phyloP scores from a whole-genome alignment of 163 green algal genomes.

The Chloromonas sp. region DNA sequence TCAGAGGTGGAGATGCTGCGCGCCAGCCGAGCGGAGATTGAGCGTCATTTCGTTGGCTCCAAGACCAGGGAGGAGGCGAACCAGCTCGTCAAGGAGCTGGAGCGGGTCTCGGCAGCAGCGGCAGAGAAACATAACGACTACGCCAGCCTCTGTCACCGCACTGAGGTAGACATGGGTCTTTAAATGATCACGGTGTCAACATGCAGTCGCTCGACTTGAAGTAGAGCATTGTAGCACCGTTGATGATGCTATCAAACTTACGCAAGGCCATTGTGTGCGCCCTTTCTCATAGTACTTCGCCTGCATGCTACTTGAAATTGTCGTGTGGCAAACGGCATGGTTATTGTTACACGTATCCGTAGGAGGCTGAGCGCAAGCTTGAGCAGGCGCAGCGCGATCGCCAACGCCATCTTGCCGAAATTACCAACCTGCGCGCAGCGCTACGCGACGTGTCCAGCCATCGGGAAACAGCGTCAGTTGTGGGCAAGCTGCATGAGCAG shows the following conservation, averaged over 20 bases:
- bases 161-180: slow-evolving; percentile 12
- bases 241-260: no score
- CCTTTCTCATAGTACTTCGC: no score
- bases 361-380: slow-evolving; percentile 42
- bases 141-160: slow-evolving; percentile 17
- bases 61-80: slow-evolving; percentile 40
- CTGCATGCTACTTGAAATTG: no score
- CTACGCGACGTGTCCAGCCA: slow-evolving; percentile 35
- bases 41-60: slow-evolving; percentile 34
- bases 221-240: no score
- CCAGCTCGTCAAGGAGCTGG: slow-evolving; percentile 33
- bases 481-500: slow-evolving; percentile 46
- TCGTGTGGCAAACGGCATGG: no score
- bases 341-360: neutral
- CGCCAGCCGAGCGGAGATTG: slow-evolving; percentile 20
- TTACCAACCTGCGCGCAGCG: slow-evolving; percentile 46
- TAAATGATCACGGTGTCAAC: no score
- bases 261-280: no score
- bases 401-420: slow-evolving; percentile 40
- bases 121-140: slow-evolving; percentile 18
- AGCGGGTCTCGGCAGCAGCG: slow-evolving; percentile 32
- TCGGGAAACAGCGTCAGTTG: slow-evolving; percentile 29
- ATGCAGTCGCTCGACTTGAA: no score
- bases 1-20: slow-evolving; percentile 38
- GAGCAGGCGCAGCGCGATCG: slow-evolving; percentile 22